These are phyloP conservation scores for Ganoderma boninense DNA, from an alignment of 1,284 basidiomycete genomes.

Conservation along the genomic window DNA sequence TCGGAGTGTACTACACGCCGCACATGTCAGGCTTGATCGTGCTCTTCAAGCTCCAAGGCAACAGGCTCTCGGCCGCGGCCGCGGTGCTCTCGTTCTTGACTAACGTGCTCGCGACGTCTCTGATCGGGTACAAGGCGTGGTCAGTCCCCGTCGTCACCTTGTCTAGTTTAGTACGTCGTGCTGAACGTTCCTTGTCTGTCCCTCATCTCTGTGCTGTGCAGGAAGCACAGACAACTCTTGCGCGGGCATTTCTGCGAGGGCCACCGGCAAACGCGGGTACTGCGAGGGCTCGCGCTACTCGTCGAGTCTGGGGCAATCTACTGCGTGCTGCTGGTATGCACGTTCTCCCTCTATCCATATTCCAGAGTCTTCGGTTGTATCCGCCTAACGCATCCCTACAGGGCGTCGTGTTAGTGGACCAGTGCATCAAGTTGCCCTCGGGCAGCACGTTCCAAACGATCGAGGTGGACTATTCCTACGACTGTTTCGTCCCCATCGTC, in stretches of 20 bases:
- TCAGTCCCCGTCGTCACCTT: background rate
- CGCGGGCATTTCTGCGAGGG: background rate
- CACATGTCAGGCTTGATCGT: background rate
- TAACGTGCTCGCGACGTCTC: slow-evolving; percentile 12
- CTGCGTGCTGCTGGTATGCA: slow-evolving; percentile 10
- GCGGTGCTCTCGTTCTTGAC: slow-evolving; percentile 8
- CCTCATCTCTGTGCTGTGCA: background rate
- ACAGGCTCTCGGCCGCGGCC: background rate
- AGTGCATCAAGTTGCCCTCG: background rate
- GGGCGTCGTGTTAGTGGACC: background rate
- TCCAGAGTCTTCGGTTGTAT: no score
- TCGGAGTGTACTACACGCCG: background rate
- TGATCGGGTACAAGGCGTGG: slow-evolving; percentile 18
- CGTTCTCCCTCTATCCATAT: background rate
- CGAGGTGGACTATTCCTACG: background rate
- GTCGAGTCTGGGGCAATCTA: slow-evolving; percentile 15
- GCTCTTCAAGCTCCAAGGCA: background rate
- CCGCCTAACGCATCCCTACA: background rate
- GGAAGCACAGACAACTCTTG: slow-evolving; percentile 1
- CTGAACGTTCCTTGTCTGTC: background rate
- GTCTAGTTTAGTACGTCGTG: background rate
- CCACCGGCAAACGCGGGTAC: background rate
- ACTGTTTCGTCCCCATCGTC: background rate
- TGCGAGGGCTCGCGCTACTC: slow-evolving; percentile 7
- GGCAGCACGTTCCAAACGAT: background rate